Percentiles rank a stretch among this genome's conserved stretches.
Evolutionary conservation across 257 asterid genomes (phyloP).

Genomic region (Penstemon newberryi): DNA sequence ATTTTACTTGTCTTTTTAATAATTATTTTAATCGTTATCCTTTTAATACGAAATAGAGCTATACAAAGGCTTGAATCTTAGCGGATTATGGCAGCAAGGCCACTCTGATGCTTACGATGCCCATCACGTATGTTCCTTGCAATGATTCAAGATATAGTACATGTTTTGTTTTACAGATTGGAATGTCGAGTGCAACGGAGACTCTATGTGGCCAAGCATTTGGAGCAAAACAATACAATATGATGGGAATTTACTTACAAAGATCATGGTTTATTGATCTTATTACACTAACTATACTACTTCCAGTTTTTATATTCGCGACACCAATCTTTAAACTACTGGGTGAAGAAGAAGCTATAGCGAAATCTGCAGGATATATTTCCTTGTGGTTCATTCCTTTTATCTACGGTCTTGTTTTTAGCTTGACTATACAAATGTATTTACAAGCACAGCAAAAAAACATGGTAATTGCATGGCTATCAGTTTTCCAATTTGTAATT

Average conservation of each 20-base stretch:
- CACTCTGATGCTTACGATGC: too few relatives aligned
- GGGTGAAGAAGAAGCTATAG: constrained; percentile 47
- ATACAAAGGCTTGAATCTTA: too few relatives aligned
- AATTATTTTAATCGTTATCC: neutral
- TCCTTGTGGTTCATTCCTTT: constrained; percentile 63
- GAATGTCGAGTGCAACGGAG: constrained; percentile 58
- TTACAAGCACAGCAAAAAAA: constrained; percentile 73
- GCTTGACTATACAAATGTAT: constrained; percentile 63
- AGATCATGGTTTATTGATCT: constrained; percentile 68
- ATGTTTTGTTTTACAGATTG: constrained; percentile 30
- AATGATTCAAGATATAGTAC: neutral
- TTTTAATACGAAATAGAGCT: too few relatives aligned
- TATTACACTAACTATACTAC: constrained; percentile 45
- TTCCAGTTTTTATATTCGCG: constrained; percentile 57
- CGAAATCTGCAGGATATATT: constrained; percentile 49
- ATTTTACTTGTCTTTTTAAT: neutral
- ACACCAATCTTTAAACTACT: constrained; percentile 47
- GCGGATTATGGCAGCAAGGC: too few relatives aligned
- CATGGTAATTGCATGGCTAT: constrained; percentile 49
- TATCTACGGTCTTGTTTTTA: constrained; percentile 45
- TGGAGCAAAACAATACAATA: constrained; percentile 68
- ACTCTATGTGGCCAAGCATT: constrained; percentile 75
- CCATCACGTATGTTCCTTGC: neutral
- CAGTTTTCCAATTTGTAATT: constrained; percentile 39
- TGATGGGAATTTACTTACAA: constrained; percentile 77